Evolutionary conservation across 352 stramenopile species (phyloP), one percentile per base, ranked within the genome.

Genomic region (Phytophthora crassamura): DNA sequence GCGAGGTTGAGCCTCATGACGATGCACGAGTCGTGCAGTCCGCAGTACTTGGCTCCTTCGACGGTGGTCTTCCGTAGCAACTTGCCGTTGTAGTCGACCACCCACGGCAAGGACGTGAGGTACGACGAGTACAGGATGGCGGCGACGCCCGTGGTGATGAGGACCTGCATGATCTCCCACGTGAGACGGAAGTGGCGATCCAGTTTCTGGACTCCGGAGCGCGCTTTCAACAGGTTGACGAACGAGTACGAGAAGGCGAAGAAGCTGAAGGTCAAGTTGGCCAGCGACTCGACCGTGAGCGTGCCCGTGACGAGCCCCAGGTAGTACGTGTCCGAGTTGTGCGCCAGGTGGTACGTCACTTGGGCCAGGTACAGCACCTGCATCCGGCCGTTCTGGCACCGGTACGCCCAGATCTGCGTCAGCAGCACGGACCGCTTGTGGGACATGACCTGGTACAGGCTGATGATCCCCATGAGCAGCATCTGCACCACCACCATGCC

Each of bases 381-480:
- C 60, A 69, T 69, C 0, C 55, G n/a, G 5, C 67, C 61, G 16
- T 67, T 72, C 56, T 75, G 62, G 28, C 67, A 69, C 0, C 67
- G 67, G 39, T 75, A 75, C 11, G 67, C 67, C 67, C 67, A 75
- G 20, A 75, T 75, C 35, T 75, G 67, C 10, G 67, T 75, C 1
- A 75, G 15, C 35, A 75, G 35, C 12, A 72, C 67, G 0, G 67
- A 75, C 7, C 62, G 12, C 25, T 72, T 72, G 55, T 75, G 67
- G 5, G 46, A 62, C 67, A 75, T n/a, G n/a, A n/a, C n/a, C n/a
- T n/a, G n/a, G n/a, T n/a, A n/a, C n/a, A n/a, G n/a, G n/a, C n/a
- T n/a, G n/a, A n/a, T n/a, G n/a, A n/a, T n/a, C n/a, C n/a, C n/a
- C n/a, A n/a, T n/a, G n/a, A n/a, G n/a, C n/a, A 75, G 30, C 38